phyloP scores from a whole-genome alignment of 2,329 filamentous ascomycete species.

The Diplodia corticola region DNA sequence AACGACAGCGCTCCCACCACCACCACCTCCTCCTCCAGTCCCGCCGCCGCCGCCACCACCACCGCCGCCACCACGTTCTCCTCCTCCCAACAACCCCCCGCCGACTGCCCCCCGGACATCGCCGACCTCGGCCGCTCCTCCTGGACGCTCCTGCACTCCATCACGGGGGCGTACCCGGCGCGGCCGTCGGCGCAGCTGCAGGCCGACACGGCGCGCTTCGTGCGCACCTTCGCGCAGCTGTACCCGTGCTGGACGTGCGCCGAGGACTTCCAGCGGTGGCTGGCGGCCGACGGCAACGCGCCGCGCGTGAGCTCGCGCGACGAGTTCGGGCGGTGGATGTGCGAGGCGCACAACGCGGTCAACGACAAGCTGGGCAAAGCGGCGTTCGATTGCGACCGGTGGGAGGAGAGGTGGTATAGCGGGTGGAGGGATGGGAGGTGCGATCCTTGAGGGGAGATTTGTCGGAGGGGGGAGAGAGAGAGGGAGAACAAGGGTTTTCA shows the following conservation, averaged over 20 bases:
- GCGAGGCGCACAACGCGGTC: constrained; percentile 82
- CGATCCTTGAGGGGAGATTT: constrained; percentile 54
- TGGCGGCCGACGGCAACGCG: constrained; percentile 65
- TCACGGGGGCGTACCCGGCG: constrained; percentile 82
- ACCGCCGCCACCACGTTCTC: constrained; percentile 26
- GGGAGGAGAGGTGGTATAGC: constrained; percentile 93
- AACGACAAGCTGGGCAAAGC: constrained; percentile 89
- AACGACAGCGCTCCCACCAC: constrained; percentile 38
- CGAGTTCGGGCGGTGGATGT: constrained; percentile 81
- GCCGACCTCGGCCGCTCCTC: constrained; percentile 81
- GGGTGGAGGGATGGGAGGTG: constrained; percentile 76
- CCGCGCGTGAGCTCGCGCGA: constrained; percentile 60
- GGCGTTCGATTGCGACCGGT: constrained; percentile 82
- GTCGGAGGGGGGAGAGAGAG: no score
- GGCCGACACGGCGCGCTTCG: constrained; percentile 72
- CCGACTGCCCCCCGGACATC: constrained; percentile 91
- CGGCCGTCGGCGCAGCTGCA: constrained; percentile 69
- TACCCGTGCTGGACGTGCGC: constrained; percentile 98
- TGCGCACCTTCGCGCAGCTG: constrained; percentile 76
- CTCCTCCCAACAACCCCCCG: constrained; percentile 47
- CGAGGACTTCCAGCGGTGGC: constrained; percentile 83
- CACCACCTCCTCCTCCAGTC: constrained; percentile 25
- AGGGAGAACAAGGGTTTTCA: no score
- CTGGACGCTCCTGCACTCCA: constrained; percentile 91
- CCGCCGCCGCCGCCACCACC: constrained; percentile 26